Percentiles rank a stretch among this genome's conserved stretches.
Evolutionary conservation across 352 stramenopile species (phyloP).

Genomic region (Phytopythium vexans): DNA sequence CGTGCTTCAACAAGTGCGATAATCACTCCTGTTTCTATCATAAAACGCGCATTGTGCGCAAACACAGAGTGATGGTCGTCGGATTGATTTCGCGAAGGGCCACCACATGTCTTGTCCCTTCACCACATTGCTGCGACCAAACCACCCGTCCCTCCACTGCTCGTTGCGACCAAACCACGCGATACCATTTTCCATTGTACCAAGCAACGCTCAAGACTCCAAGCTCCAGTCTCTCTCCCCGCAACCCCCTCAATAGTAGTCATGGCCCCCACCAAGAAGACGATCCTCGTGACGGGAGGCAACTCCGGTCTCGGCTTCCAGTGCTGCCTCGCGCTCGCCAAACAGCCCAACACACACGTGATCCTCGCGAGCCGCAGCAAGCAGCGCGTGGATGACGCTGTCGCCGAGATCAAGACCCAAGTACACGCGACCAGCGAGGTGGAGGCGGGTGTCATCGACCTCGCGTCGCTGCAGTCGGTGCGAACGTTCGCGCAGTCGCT

Average conservation of each 20-base stretch:
- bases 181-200: no score
- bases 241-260: no score
- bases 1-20: no score
- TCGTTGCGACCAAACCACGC: neutral
- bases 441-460: neutral
- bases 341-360: constrained; percentile 11
- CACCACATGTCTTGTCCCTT: neutral
- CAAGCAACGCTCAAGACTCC: no score
- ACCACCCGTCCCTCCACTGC: neutral
- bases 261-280: neutral
- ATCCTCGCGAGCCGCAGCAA: constrained; percentile 3
- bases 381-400: constrained; percentile 7
- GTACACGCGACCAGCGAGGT: neutral
- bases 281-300: constrained; percentile 1
- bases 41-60: no score
- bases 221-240: no score
- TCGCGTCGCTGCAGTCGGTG: neutral
- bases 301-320: constrained; percentile 1
- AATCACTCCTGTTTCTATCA: no score
- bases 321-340: constrained; percentile 3
- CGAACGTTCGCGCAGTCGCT: neutral
- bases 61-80: neutral
- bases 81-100: neutral
- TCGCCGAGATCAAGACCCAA: constrained; percentile 2
- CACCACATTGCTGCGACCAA: neutral